Evolutionary conservation across 768 basidiomycete genomes (phyloP).

Genomic region (Tephrocybe sp.): DNA sequence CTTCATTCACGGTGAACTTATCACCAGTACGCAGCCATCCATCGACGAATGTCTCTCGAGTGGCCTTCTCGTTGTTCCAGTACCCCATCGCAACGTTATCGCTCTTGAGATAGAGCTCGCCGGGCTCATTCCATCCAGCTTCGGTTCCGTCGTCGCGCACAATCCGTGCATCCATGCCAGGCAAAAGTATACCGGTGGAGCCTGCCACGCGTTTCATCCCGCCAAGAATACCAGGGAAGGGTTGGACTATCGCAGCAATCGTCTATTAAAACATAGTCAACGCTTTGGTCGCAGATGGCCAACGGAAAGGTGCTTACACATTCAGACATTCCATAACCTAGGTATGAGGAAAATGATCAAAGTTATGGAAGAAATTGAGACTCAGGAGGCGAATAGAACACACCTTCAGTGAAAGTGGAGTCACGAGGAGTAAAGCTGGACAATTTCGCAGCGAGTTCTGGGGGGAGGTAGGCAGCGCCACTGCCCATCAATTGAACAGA

Average conservation of each 20-base stretch:
- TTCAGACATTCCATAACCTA: slow-evolving; percentile 77
- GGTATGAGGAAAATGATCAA: not conserved
- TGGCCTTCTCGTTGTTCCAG: slow-evolving; percentile 70
- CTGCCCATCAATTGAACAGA: slow-evolving; percentile 42
- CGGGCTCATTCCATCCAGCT: slow-evolving; percentile 54
- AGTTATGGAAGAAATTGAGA: not conserved
- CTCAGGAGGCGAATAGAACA: slow-evolving; percentile 2
- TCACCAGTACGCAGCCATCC: slow-evolving; percentile 83
- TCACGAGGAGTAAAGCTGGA: slow-evolving; percentile 33
- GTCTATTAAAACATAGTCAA: slow-evolving; percentile 40
- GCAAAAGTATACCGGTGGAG: slow-evolving; percentile 57
- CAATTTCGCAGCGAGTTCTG: slow-evolving; percentile 46
- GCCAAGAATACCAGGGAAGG: slow-evolving; percentile 42
- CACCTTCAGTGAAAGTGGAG: slow-evolving; percentile 46
- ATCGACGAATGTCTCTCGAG: slow-evolving; percentile 61
- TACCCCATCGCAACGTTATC: slow-evolving; percentile 65
- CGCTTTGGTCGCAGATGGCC: not conserved
- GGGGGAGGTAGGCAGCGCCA: slow-evolving; percentile 72
- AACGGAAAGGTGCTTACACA: slow-evolving; percentile 36
- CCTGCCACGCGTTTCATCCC: slow-evolving; percentile 42
- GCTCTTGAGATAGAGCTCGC: slow-evolving; percentile 61
- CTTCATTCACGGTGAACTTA: slow-evolving; percentile 56
- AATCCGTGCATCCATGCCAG: slow-evolving; percentile 57
- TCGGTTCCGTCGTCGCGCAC: slow-evolving; percentile 54
- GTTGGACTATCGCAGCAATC: slow-evolving; percentile 45